Evolutionary conservation across 2,329 filamentous ascomycete species (phyloP).

Genomic region (Elsinoe ampelina): DNA sequence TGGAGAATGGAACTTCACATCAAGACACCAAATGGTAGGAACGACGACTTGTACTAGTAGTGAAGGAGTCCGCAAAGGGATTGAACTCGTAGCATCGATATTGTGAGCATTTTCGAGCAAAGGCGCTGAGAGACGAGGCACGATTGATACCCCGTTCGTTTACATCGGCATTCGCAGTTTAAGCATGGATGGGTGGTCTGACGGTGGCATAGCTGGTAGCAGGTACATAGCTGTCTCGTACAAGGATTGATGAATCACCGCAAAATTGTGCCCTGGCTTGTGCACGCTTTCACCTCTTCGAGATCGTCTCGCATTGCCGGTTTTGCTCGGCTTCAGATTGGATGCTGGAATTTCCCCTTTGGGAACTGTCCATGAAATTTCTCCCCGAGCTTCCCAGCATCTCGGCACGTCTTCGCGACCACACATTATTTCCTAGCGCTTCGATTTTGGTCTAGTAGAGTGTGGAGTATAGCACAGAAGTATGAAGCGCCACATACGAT

Average conservation of each 20-base stretch:
- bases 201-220: background rate
- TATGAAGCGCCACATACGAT: slow-evolving; percentile 6
- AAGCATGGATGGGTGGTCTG: background rate
- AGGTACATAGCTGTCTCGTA: background rate
- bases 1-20: background rate
- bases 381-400: slow-evolving; percentile 1
- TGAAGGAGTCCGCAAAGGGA: background rate
- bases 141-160: slow-evolving; percentile 10
- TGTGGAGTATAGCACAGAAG: background rate
- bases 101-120: slow-evolving; percentile 7
- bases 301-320: background rate
- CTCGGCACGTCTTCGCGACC: background rate
- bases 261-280: background rate
- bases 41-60: background rate
- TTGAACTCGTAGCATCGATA: background rate
- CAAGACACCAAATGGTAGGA: background rate
- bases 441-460: background rate
- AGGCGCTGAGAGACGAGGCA: slow-evolving; percentile 1
- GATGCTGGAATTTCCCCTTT: slow-evolving; percentile 4
- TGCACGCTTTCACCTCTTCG: background rate
- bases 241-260: background rate
- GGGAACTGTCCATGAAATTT: slow-evolving; percentile 3
- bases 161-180: background rate
- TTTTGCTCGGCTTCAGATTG: background rate
- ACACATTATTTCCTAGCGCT: background rate